Evolutionary conservation across 1,284 basidiomycete genomes (phyloP), one percentile per base, ranked within the genome.

Genomic region (Leccinum fuscescens): DNA sequence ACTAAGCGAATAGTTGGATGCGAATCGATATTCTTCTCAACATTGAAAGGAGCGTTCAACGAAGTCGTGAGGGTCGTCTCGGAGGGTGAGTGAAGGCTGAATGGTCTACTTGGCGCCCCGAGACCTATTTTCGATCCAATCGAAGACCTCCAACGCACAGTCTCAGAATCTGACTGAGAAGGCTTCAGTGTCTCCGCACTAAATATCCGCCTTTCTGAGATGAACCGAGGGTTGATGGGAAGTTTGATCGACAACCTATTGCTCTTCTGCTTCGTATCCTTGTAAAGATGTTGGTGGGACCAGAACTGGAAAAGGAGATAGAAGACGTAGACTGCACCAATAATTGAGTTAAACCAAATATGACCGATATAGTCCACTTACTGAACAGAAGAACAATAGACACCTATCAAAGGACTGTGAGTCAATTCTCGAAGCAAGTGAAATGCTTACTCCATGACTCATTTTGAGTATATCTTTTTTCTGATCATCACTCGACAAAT

Each of bases 271-370:
- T 76, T 76, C 46, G 73, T 73, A 61, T 91, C 88, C 55, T 83
- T 77, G 75, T 92, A 96, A 9, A 95, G 82, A 66, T 93, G 84
- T 17, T 86, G 84, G 73, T 96, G 94, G 0, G 93, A 93, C 82
- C 86, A 94, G 33, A 96, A 82, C 70, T 95, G 93, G 77, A 96
- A 96, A 54, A 93, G 68, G 35, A 96, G 81, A 72, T 93, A 94
- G 17, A 85, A 82, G 17, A 79, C 67, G 71, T 94, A 93, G 60
- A 89, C 88, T 89, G 63, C 22, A 35, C 44, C 17, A 17, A 56
- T 44, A 29, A 27, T 1, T 64, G 29, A 61, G 56, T 55, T 12
- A 66, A 57, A 37, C 9, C 58, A 48, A 24, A 29, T 33, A 15
- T 33, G 35, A 9, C 20, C 1, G n/a, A 33, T 35, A 17, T 14